Conservation (phyloP, 140 eudicot species). For the Oenanthe javanica region DNA sequence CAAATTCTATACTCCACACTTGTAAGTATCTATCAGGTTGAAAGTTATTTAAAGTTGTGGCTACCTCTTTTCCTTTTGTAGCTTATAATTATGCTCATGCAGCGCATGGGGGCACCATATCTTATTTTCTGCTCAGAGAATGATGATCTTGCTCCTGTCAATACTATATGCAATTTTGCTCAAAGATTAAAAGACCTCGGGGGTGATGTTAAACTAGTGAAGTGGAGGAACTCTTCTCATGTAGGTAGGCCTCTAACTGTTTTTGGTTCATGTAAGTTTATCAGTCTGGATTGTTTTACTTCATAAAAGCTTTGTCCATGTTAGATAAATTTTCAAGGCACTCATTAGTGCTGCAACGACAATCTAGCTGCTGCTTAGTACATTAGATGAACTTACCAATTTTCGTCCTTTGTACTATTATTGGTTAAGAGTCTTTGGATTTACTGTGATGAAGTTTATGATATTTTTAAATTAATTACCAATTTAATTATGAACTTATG, state of each 20-base stretch:
- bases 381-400: background rate
- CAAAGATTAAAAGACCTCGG: constrained; percentile 62
- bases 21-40: constrained; percentile 36
- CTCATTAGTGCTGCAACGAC: background rate
- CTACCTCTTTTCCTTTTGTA: background rate
- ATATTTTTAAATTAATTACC: background rate
- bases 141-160: constrained; percentile 76
- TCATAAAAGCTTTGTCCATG: background rate
- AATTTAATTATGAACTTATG: background rate
- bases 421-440: background rate
- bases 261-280: background rate
- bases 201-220: constrained; percentile 70
- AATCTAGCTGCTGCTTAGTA: background rate
- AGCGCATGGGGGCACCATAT: constrained; percentile 82
- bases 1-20: constrained; percentile 74
- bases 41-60: background rate
- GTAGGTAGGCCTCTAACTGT: constrained; percentile 46
- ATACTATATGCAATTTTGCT: constrained; percentile 57
- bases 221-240: constrained; percentile 75
- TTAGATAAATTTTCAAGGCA: background rate
- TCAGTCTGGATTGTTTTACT: background rate
- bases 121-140: constrained; percentile 79
- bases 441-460: background rate
- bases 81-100: constrained; percentile 1
- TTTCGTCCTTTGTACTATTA: too few species aligned